Evolutionary conservation across 2,329 filamentous ascomycete genomes (phyloP).

Genomic region (Cytospora schulzeri): DNA sequence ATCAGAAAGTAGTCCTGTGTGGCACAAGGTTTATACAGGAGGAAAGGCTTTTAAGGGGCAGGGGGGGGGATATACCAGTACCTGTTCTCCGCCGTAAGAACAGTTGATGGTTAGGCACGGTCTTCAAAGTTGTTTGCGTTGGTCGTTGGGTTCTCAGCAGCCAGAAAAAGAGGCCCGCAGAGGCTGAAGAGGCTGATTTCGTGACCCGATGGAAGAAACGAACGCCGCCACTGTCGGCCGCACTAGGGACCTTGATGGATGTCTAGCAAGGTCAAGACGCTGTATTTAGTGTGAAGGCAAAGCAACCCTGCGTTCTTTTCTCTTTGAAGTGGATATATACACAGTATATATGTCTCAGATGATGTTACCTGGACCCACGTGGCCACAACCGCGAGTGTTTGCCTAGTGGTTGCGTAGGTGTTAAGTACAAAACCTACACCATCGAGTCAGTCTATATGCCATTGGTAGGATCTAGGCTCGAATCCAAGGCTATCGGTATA

Average conservation of each 20-base stretch:
- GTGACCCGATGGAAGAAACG: neutral
- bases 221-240: neutral
- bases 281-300: constrained; percentile 5
- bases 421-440: neutral
- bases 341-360: neutral
- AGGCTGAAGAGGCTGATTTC: neutral
- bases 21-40: constrained; percentile 15
- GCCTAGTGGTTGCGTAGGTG: neutral
- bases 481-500: neutral
- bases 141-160: neutral
- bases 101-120: constrained; percentile 1
- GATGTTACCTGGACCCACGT: constrained; percentile 14
- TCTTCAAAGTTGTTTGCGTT: neutral
- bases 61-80: neutral
- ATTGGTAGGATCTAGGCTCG: neutral
- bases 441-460: neutral
- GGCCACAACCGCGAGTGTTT: constrained; percentile 7
- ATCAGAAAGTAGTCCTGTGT: constrained; percentile 6
- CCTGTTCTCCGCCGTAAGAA: neutral
- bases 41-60: constrained; percentile 4
- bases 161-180: neutral
- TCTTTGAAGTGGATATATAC: neutral
- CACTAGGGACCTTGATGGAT: neutral
- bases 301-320: constrained; percentile 2
- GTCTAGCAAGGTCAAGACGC: neutral